Evolutionary conservation across 148 eudicot species (phyloP), one percentile per base, ranked within the genome.

Genomic region (Nepenthes mirabilis): DNA sequence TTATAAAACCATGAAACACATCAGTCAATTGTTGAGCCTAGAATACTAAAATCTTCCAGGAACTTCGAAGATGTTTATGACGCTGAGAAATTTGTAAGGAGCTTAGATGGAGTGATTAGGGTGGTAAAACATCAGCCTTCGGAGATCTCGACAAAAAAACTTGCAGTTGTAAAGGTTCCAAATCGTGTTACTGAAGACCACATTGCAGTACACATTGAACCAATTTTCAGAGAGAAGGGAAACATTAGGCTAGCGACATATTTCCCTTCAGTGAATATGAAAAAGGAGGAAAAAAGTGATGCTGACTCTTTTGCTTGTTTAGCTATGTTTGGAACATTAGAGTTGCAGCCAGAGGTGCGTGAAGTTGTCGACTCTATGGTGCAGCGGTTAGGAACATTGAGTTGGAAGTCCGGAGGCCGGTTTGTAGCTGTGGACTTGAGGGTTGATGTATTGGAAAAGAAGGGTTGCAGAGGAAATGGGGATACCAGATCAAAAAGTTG

Each of bases 351-450:
- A 34, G 91, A 80, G 67, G 78, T 88, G 9, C 77, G 64, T 33
- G 96, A 85, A 70, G 96, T 88, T 52, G 96, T 88, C 66, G 85
- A 86, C 69, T 82, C 93, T 2, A 83, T 93, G 86, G 66, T 86
- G 62, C 94, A 82, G 61, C 72, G 96, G 65, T 70, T 93, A 34
- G 82, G 80, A 75, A 84, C 89, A 36, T 61, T 93, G 61, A 93
- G 96, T 43, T 73, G 82, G 55, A 89, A 86, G 68, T 77, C 96
- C 36, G 81, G 81, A 48, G 96, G 95, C 14, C 79, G 66, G 66
- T 93, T 93, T 64, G 65, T 88, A 43, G 96, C 98, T 0, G 86
- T 93, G 65, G 98, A 93, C 67, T 69, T 93, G 78, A 83, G 96
- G 74, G 72, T 80, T 43, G 89, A 88, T 55, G 75, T 84, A 47